Evolutionary conservation across 2,329 filamentous ascomycete genomes (phyloP).

Genomic region (Penicillium sp.): DNA sequence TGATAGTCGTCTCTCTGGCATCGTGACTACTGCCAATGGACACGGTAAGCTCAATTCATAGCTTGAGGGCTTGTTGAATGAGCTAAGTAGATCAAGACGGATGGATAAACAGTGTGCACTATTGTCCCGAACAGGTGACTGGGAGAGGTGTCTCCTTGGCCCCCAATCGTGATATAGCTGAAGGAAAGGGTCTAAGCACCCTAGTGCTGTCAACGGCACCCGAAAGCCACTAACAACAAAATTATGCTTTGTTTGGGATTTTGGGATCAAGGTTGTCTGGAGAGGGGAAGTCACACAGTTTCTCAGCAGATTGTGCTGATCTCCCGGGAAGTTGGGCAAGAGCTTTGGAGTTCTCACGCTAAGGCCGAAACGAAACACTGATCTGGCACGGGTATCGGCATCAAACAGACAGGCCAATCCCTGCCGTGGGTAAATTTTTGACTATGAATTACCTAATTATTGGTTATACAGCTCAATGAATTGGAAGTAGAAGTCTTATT

Average conservation of each 20-base stretch:
- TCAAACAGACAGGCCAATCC: neutral
- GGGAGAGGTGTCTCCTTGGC: neutral
- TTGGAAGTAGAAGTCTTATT: neutral
- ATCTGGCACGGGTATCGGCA: neutral
- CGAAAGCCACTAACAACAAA: neutral
- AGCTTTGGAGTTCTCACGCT: neutral
- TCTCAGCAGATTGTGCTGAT: conserved; percentile 2
- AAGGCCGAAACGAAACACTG: conserved; percentile 2
- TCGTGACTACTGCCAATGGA: conserved; percentile 15
- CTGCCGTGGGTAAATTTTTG: neutral
- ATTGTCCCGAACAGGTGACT: neutral
- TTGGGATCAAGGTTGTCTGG: neutral
- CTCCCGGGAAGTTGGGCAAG: conserved; percentile 7
- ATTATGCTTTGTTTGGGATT: neutral
- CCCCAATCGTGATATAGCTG: neutral
- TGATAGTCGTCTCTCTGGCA: conserved; percentile 36
- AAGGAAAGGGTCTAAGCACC: neutral
- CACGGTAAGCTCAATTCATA: neutral
- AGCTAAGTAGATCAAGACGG: neutral
- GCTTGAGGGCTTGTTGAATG: neutral
- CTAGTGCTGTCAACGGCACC: neutral
- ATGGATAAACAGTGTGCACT: neutral
- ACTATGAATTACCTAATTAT: too few relatives aligned
- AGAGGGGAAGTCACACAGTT: conserved; percentile 2
- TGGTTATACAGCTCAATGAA: neutral